Conservation (phyloP, 371 early-diverging fungal genomes). For the Mucor saturninus region DNA sequence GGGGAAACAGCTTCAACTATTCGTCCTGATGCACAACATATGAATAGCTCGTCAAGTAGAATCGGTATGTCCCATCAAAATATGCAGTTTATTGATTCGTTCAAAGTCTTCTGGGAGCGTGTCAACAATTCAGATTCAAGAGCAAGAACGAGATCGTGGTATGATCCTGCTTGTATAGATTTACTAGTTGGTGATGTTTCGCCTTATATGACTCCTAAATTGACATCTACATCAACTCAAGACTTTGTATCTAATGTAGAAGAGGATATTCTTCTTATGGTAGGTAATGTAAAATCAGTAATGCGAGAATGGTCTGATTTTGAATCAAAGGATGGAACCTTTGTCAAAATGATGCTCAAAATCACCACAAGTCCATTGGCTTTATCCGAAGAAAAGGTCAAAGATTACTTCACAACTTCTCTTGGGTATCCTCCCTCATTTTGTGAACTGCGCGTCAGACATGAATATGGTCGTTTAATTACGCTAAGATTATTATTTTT, state of each 20-base stretch:
- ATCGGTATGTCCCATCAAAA: constrained; percentile 10
- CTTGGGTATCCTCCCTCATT: constrained; percentile 42
- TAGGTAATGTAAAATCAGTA: constrained; percentile 26
- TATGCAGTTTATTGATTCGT: constrained; percentile 31
- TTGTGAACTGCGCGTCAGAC: constrained; percentile 46
- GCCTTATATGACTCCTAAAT: constrained; percentile 52
- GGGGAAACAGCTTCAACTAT: neutral
- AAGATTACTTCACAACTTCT: constrained; percentile 32
- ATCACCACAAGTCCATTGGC: constrained; percentile 9
- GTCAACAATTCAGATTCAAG: constrained; percentile 37
- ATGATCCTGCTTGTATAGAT: constrained; percentile 52
- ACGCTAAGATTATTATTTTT: constrained; percentile 54
- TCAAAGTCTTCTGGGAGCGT: constrained; percentile 42
- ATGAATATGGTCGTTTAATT: constrained; percentile 49
- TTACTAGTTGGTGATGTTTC: constrained; percentile 50
- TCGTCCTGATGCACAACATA: neutral
- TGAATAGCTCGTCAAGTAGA: neutral
- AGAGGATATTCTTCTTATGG: constrained; percentile 29
- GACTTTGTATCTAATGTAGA: constrained; percentile 47
- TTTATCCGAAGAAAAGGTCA: constrained; percentile 17
- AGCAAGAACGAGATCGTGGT: constrained; percentile 48
- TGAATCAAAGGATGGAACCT: constrained; percentile 48
- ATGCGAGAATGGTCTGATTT: constrained; percentile 40
- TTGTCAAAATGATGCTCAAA: constrained; percentile 45
- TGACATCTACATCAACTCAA: constrained; percentile 45